Percentiles rank a stretch among this genome's conserved stretches.
Evolutionary conservation across 1,284 basidiomycete species (phyloP).

Genomic region (Flammula alnicola): DNA sequence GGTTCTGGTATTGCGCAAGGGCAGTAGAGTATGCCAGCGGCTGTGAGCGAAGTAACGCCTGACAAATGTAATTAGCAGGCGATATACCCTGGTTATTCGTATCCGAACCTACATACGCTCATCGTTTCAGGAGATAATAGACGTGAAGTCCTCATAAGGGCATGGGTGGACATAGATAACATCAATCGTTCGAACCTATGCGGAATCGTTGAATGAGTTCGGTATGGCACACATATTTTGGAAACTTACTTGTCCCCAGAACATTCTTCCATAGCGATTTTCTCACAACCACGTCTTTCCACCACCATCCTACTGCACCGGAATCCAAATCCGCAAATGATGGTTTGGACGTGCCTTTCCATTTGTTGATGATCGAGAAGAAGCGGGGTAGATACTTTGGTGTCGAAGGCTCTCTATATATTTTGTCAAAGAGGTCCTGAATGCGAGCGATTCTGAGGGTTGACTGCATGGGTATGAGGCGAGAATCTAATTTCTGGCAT

Average conservation of each 20-base stretch:
- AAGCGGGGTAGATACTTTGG: slow-evolving; percentile 35
- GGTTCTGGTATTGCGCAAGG: slow-evolving; percentile 24
- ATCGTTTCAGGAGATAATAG: slow-evolving; percentile 20
- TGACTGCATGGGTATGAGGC: slow-evolving; percentile 53
- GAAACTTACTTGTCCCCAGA: slow-evolving; percentile 49
- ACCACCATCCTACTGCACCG: slow-evolving; percentile 43
- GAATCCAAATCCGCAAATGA: slow-evolving; percentile 1
- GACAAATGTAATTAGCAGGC: background rate
- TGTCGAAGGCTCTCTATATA: slow-evolving; percentile 52
- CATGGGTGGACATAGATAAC: slow-evolving; percentile 55
- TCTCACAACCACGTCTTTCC: slow-evolving; percentile 56
- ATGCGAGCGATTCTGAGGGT: slow-evolving; percentile 53
- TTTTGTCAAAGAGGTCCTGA: slow-evolving; percentile 52
- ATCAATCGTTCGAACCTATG: slow-evolving; percentile 55
- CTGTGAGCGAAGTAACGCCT: slow-evolving; percentile 28
- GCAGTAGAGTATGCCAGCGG: slow-evolving; percentile 28
- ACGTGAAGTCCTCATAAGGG: slow-evolving; percentile 37
- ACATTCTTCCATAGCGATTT: slow-evolving; percentile 60
- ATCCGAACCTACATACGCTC: slow-evolving; percentile 27
- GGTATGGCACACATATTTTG: background rate
- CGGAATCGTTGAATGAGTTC: background rate
- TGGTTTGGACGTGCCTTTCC: slow-evolving; percentile 15
- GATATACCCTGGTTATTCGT: background rate
- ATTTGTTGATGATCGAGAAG: slow-evolving; percentile 16
- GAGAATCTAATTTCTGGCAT: slow-evolving; percentile 39